phyloP scores from a whole-genome alignment of 2,329 filamentous ascomycete species.

The Epichloe aotearoae region DNA sequence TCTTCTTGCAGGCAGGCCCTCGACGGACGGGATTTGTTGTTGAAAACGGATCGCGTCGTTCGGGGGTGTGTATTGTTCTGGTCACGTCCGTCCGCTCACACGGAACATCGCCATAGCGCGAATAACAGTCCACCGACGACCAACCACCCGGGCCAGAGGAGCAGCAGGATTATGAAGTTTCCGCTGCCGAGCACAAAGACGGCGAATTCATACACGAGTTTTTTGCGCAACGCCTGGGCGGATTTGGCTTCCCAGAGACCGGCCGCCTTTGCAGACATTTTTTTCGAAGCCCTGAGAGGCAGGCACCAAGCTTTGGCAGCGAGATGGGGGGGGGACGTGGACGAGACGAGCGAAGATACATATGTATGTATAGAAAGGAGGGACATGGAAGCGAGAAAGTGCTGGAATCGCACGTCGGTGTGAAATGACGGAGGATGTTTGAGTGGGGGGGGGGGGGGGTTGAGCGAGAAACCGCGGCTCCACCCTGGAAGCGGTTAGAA shows the following conservation, averaged over 20 bases:
- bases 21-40: too few species aligned
- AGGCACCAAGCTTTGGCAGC: constrained; percentile 11
- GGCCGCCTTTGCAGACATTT: constrained; percentile 16
- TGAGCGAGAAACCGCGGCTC: too few species aligned
- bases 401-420: too few species aligned
- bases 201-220: constrained; percentile 37
- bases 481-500: too few species aligned
- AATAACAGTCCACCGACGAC: constrained; percentile 27
- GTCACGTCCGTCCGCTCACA: constrained; percentile 14
- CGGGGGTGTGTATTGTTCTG: background rate
- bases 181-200: constrained; percentile 36
- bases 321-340: background rate
- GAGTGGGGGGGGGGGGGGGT: too few species aligned
- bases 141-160: constrained; percentile 47
- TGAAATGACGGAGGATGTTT: too few species aligned
- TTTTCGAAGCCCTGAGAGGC: constrained; percentile 4
- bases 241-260: constrained; percentile 25
- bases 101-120: constrained; percentile 20
- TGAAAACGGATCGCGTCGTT: too few species aligned
- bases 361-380: too few species aligned
- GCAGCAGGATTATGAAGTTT: constrained; percentile 33
- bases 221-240: constrained; percentile 28
- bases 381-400: too few species aligned
- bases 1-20: background rate
- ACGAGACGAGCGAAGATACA: too few species aligned